Base-by-base conservation (phyloP, 1,284 basidiomycete species). In the Malassezia globosa region DNA sequence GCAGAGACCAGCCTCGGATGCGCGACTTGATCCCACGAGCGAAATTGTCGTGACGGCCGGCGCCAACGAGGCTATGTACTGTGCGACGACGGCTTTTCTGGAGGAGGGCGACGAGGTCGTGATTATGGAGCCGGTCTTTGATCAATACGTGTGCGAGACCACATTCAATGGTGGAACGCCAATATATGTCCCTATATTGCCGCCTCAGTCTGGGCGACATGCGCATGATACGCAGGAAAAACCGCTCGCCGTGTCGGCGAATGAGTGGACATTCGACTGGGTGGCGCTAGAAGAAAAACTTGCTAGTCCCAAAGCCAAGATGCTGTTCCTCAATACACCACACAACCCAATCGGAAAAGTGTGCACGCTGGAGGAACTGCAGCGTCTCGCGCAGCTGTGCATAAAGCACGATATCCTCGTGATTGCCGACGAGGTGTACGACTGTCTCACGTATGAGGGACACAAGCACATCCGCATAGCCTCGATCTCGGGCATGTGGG, bases 11-110 rank as follows among this genome's bases (percentile, higher is more conserved):
- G 38, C 36, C 1, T 69, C 70, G 23, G 77, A 79, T 7, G 78
- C 85, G 45, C 76, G 82, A 14, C 77, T 99, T 23, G 81, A 89
- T 64, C 77, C 83, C 7, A 87, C 95, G 61, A 79, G 79, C 0
- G 89, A 97, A 72, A 88, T 99, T 40, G 76, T 89, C 31, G 83
- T 97, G 35, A 92, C 90, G 0, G 88, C 89, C 54, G 94, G 94
- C 36, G 90, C 90, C 3, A 97, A 71, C 43, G 65, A 63, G 2
- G 68, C 59, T 10, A 69, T 71, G 35, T 71, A 69, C 51, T 54
- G 51, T n/a, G 48, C 51, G 29, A 55, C 62, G 49, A 59, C 56
- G 11, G 68, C 65, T 1, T 63, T 61, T 18, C 42, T 61, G 35
- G 54, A 61, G 29, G 47, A 60, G n/a, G 63, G 63, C 7, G 94